Evolutionary conservation across 768 basidiomycete genomes (phyloP).

Genomic region (Dentipellis sp.): DNA sequence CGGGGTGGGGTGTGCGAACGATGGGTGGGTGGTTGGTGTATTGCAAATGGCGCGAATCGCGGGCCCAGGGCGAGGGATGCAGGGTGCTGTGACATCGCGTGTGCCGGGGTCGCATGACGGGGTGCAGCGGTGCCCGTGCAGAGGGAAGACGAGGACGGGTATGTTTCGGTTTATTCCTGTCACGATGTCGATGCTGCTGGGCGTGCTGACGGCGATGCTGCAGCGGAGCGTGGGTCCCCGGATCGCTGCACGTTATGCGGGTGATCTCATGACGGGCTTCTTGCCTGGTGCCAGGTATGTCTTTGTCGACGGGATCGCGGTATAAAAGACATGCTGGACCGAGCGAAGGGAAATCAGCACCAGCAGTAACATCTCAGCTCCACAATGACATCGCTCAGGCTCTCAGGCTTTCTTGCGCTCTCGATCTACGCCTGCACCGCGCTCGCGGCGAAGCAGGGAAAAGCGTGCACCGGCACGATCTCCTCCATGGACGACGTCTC

Average conservation of each 20-base stretch:
- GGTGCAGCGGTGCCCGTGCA: too few relatives aligned
- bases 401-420: not conserved
- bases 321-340: not conserved
- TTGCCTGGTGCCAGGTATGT: not conserved
- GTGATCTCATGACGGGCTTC: not conserved
- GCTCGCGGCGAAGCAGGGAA: constrained; percentile 24
- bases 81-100: too few relatives aligned
- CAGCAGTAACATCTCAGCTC: not conserved
- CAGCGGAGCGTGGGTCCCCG: not conserved
- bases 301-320: not conserved
- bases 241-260: not conserved
- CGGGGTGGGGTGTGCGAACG: too few relatives aligned
- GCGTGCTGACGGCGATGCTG: not conserved
- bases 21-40: too few relatives aligned
- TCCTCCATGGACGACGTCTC: constrained; percentile 41
- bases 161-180: not conserved
- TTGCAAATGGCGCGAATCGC: too few relatives aligned
- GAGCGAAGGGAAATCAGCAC: not conserved
- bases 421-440: not conserved
- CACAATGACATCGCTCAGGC: not conserved
- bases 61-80: too few relatives aligned
- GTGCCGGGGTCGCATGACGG: too few relatives aligned
- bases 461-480: constrained; percentile 41
- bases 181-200: not conserved
- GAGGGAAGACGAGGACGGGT: not conserved